These are phyloP conservation scores for Raffaelea deltoideospora DNA, from an alignment of 2,329 filamentous ascomycete genomes.

Conservation along the genomic window DNA sequence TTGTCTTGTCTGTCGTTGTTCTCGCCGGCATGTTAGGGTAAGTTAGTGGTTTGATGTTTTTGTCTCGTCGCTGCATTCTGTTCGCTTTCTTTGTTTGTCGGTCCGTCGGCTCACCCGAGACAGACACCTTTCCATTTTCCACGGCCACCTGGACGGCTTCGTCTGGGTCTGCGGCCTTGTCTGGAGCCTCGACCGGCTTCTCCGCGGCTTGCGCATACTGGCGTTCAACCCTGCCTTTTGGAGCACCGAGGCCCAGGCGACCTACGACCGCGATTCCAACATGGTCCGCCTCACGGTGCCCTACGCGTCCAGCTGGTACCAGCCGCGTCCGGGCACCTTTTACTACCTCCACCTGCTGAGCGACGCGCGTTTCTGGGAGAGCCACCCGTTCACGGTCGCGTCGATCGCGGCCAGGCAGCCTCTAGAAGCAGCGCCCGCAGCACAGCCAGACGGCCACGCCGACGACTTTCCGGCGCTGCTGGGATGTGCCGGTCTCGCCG, in stretches of 20 bases:
- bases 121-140: constrained; percentile 24
- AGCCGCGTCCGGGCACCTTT: constrained; percentile 23
- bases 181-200: constrained; percentile 7
- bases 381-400: constrained; percentile 33
- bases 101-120: background rate
- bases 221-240: constrained; percentile 18
- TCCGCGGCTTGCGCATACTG: constrained; percentile 25
- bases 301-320: constrained; percentile 12
- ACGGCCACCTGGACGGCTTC: constrained; percentile 23
- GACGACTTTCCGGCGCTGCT: too few species aligned
- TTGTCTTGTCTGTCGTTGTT: constrained; percentile 23
- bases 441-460: background rate
- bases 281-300: constrained; percentile 26
- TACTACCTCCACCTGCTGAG: constrained; percentile 29
- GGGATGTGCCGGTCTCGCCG: constrained; percentile 2
- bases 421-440: background rate
- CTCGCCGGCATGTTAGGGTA: constrained; percentile 17
- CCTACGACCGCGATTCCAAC: constrained; percentile 22
- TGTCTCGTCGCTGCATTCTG: too few species aligned
- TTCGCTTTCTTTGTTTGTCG: background rate
- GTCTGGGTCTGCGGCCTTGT: constrained; percentile 4
- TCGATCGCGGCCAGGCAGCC: constrained; percentile 1
- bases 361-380: constrained; percentile 27
- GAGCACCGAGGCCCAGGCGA: constrained; percentile 14
- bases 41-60: constrained; percentile 8